Evolutionary conservation across 202 grass and related monocot species (phyloP), one percentile per base, ranked within the genome.

Genomic region (Dendrocalamus latiflorus): DNA sequence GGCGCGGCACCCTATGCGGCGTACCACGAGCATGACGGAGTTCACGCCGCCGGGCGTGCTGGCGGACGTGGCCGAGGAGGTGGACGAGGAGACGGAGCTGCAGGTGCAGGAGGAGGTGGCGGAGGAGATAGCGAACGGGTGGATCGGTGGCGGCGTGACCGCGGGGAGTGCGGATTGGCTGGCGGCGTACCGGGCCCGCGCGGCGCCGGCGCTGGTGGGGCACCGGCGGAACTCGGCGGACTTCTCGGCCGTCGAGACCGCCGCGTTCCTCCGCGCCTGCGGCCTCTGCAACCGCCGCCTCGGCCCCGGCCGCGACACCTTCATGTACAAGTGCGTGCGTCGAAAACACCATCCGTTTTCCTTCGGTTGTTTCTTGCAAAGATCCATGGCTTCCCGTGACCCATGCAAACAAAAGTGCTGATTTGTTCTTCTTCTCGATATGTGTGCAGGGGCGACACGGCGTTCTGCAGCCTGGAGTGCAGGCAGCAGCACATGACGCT

Each of bases 381-480:
- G 37, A 58, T 58, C 65, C 6, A 16, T 78, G 78, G 78, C 24
- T 22, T 58, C 70, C 9, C n/a, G n/a, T n/a, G n/a, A n/a, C n/a
- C n/a, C n/a, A n/a, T n/a, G 16, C 18, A 15, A 25, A 47, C 42
- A 9, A 8, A 25, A 48, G 3, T 69, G 9, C 22, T 62, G 6
- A 48, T 8, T 45, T 9, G 1, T 33, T 30, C 60, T 13, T 34
- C 64, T 78, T 20, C 71, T 78, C 20, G 16, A 67, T 13, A 6
- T 10, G 64, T 30, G 3, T 22, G 69, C 91, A 97, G 94, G 87
- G 94, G 94, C 14, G 94, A 97, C 62, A 90, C 88, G 72, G 94
- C 94, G 54, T 97, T 91, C 84, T 97, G 94, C 68, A 97, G 94
- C 89, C 83, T 90, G 25, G 94, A 97, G 85, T 97, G 94, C 73